Conservation (phyloP, 805 yeast genomes). For the Lipomyces yamanashiensis region DNA sequence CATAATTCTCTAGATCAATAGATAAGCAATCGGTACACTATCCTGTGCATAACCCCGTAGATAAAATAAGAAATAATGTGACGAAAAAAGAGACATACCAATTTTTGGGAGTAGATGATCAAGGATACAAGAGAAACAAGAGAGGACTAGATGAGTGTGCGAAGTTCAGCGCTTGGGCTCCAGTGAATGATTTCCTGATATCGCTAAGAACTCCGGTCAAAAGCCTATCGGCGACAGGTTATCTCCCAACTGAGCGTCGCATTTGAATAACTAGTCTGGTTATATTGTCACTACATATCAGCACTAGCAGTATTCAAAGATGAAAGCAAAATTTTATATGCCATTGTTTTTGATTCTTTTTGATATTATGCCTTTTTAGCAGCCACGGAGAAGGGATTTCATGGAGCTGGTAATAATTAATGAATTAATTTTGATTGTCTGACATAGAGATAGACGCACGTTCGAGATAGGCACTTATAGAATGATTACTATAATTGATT, state of each 20-base stretch:
- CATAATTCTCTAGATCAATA: not conserved
- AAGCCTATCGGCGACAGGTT: not conserved
- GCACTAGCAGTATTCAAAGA: not conserved
- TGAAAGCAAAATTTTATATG: too few relatives aligned
- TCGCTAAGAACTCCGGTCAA: not conserved
- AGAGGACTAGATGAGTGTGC: not conserved
- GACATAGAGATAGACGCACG: too few relatives aligned
- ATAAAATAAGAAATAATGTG: not conserved
- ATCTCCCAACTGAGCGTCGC: not conserved
- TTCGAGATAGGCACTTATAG: not conserved
- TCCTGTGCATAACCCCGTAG: not conserved
- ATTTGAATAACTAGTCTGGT: too few relatives aligned
- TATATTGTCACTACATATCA: too few relatives aligned
- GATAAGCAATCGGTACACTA: slow-evolving; percentile 2
- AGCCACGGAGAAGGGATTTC: too few relatives aligned
- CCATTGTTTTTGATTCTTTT: too few relatives aligned
- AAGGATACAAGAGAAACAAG: not conserved
- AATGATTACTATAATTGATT: not conserved
- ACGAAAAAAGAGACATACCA: not conserved
- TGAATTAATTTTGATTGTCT: too few relatives aligned
- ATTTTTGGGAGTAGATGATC: not conserved
- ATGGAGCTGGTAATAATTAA: too few relatives aligned
- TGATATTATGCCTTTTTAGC: too few relatives aligned
- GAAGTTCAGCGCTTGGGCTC: not conserved
- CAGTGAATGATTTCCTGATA: not conserved